phyloP scores from a whole-genome alignment of 2,329 filamentous ascomycete species.

The Fusarium devonianum region DNA sequence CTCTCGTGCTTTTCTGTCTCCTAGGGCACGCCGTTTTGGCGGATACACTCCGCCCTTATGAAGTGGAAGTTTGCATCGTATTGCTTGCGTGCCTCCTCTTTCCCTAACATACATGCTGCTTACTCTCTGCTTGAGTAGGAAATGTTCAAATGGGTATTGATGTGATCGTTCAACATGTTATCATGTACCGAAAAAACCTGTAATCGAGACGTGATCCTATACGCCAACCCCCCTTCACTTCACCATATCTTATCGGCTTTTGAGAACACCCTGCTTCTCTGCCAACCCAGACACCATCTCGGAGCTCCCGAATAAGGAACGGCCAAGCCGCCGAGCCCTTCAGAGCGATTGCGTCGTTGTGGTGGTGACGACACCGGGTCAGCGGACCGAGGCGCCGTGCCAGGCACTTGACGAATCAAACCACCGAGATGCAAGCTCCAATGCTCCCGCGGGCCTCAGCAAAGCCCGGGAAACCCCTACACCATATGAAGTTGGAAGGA shows the following conservation, averaged over 20 bases:
- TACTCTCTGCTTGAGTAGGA: slow-evolving; percentile 12
- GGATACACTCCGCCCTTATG: too few relatives aligned
- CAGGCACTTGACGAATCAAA: slow-evolving; percentile 21
- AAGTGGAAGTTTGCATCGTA: not conserved
- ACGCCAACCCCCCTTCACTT: slow-evolving; percentile 13
- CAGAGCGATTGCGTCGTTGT: slow-evolving; percentile 9
- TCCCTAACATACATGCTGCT: slow-evolving; percentile 10
- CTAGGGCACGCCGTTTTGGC: too few relatives aligned
- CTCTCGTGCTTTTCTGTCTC: too few relatives aligned
- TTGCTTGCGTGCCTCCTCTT: not conserved
- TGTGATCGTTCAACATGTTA: slow-evolving; percentile 31
- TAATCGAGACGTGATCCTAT: slow-evolving; percentile 15
- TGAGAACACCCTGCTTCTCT: slow-evolving; percentile 10
- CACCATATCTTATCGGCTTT: slow-evolving; percentile 1
- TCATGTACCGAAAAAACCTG: slow-evolving; percentile 26
- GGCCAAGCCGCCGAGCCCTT: slow-evolving; percentile 2
- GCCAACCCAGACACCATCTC: slow-evolving; percentile 13
- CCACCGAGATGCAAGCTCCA: slow-evolving; percentile 22
- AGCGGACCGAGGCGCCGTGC: slow-evolving; percentile 32
- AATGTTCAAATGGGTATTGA: slow-evolving; percentile 36
- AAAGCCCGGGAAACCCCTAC: slow-evolving; percentile 9
- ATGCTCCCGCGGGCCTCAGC: slow-evolving; percentile 1
- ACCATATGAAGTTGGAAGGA: slow-evolving; percentile 27
- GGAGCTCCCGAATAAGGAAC: slow-evolving; percentile 7
- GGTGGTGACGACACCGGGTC: slow-evolving; percentile 20